Evolutionary conservation across 768 basidiomycete genomes (phyloP), one percentile per base, ranked within the genome.

Genomic region (Pulveroboletus sp.): DNA sequence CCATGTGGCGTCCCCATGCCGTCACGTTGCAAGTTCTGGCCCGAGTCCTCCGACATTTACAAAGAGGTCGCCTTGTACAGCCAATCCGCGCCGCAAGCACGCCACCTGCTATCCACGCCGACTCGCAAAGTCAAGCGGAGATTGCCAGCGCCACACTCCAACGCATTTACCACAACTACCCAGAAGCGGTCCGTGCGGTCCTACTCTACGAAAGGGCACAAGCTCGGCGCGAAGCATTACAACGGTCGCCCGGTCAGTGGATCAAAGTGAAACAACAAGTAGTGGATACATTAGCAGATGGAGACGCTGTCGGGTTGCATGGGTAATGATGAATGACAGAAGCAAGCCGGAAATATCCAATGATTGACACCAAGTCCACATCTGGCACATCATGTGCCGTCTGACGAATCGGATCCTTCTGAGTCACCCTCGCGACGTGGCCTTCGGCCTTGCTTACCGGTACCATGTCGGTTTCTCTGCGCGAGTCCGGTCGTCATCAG

Each of bases 391-490:
- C 62, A 73, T 52, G 64, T 60, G 53, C 75, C 79, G 54, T 89
- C 87, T 34, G 85, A 86, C 45, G 86, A 85, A 36, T 85, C 85
- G 40, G 81, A 83, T 40, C 75, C 80, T 35, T 79, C 85, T 23
- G 82, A 83, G 48, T 71, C 70, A 27, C 75, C 81, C 49, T 77
- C 79, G 42, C 79, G 77, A 57, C 78, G 78, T 52, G 79, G 74
- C 56, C 83, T 73, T 5, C 76, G 73, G 50, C 73, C 80, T 30
- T 71, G 69, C 68, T 83, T 89, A 55, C 75, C 77, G 44, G 83
- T 78, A 23, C 85, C 85, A 64, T 91, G 84, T 50, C 89, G 83
- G 68, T 90, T 90, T 55, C 89, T 86, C 89, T 90, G 57, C 23
- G 50, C 54, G 44, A 48, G 53, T 32, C 34, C 56, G 47, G 64